Evolutionary conservation across 257 asterid genomes (phyloP).

Genomic region (Haberlea rhodopensis): DNA sequence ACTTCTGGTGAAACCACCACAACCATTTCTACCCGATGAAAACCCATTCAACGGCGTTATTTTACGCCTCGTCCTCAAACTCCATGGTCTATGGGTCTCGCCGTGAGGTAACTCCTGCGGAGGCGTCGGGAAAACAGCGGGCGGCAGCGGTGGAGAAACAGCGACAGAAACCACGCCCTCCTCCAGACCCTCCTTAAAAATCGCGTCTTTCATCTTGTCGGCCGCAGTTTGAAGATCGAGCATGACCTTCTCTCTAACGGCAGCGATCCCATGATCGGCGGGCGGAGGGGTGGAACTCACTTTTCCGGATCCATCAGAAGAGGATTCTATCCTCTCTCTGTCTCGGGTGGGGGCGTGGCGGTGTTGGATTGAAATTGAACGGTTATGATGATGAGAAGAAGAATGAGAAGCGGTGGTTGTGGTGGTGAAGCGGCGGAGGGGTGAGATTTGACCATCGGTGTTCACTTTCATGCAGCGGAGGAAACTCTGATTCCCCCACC

Average conservation of each 20-base stretch:
- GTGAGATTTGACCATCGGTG: too few relatives aligned
- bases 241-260: constrained; percentile 66
- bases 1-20: constrained; percentile 12
- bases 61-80: constrained; percentile 69
- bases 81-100: constrained; percentile 56
- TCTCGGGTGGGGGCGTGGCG: constrained; percentile 39
- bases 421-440: constrained; percentile 36
- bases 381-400: constrained; percentile 30
- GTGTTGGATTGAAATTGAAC: too few relatives aligned
- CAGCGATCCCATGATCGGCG: constrained; percentile 52
- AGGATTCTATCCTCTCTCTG: constrained; percentile 22
- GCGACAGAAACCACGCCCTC: constrained; percentile 31
- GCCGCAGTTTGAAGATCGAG: too few relatives aligned
- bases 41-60: constrained; percentile 25
- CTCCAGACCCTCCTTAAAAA: too few relatives aligned
- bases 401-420: constrained; percentile 22
- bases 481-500: too few relatives aligned
- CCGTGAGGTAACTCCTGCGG: constrained; percentile 29
- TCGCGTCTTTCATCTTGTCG: too few relatives aligned
- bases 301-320: constrained; percentile 25
- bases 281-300: constrained; percentile 32
- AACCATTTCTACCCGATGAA: constrained; percentile 18
- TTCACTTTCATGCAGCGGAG: too few relatives aligned
- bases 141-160: constrained; percentile 29
- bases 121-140: constrained; percentile 24